Conservation (phyloP, 202 grass and related monocot species). For the Hordeum pubiflorum region DNA sequence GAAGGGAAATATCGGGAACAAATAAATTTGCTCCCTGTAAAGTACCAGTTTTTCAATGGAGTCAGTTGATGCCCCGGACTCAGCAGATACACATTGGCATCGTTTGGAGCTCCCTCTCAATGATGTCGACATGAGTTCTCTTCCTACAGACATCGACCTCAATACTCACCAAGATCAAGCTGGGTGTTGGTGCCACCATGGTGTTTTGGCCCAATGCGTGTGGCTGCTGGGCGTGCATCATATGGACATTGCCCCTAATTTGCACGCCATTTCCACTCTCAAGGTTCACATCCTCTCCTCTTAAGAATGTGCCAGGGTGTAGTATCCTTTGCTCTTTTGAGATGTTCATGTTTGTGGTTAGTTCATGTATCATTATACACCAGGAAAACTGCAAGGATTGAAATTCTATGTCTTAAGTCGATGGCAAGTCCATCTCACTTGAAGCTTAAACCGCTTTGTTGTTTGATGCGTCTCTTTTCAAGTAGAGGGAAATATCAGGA, state of each 20-base stretch:
- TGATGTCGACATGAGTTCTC: background rate
- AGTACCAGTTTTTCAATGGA: background rate
- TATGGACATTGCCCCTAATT: background rate
- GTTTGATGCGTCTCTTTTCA: background rate
- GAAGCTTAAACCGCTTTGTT: background rate
- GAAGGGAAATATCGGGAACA: background rate
- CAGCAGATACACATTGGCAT: background rate
- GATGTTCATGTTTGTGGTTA: background rate
- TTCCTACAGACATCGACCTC: background rate
- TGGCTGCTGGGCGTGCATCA: background rate
- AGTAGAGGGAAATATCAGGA: background rate
- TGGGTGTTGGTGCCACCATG: background rate
- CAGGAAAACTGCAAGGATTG: background rate
- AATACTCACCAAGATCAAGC: background rate
- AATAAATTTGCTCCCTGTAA: background rate
- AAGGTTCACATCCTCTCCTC: background rate
- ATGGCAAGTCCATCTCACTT: background rate
- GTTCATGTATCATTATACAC: background rate
- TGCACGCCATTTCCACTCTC: background rate
- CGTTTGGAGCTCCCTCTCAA: background rate
- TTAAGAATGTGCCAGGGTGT: background rate
- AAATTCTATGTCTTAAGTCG: background rate
- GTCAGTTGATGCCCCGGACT: background rate
- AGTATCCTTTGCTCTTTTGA: background rate
- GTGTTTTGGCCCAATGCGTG: background rate